phyloP scores from a whole-genome alignment of 805 yeast species.

The Pichia scutulata region DNA sequence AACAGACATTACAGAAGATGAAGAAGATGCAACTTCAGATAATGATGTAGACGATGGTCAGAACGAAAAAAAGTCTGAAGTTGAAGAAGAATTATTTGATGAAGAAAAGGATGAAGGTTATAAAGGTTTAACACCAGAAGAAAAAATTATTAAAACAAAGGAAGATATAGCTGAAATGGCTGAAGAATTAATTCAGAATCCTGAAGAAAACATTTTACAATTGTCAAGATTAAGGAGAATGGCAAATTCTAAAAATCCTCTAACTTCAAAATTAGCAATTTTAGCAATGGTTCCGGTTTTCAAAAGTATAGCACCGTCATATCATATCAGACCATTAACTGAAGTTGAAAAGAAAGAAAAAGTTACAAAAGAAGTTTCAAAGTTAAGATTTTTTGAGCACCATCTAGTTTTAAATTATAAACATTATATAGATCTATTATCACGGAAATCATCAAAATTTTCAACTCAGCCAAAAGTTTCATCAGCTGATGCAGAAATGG shows the following conservation, averaged over 20 bases:
- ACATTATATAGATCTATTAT: constrained; percentile 52
- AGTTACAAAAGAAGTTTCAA: constrained; percentile 76
- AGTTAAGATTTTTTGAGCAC: constrained; percentile 75
- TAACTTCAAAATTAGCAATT: constrained; percentile 62
- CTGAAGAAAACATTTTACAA: constrained; percentile 71
- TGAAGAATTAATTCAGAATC: constrained; percentile 71
- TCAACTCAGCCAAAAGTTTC: constrained; percentile 23
- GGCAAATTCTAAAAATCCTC: constrained; percentile 60
- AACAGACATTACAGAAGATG: constrained; percentile 10
- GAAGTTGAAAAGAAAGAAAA: constrained; percentile 77
- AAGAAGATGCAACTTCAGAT: constrained; percentile 34
- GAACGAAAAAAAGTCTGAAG: constrained; percentile 26
- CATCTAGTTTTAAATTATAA: constrained; percentile 61
- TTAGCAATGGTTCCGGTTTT: constrained; percentile 78
- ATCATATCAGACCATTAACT: constrained; percentile 73
- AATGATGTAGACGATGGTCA: constrained; percentile 45
- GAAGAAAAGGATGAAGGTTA: constrained; percentile 32
- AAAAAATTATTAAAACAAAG: constrained; percentile 52
- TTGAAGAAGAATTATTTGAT: constrained; percentile 50
- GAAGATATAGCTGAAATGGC: constrained; percentile 83
- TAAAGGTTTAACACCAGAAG: constrained; percentile 41
- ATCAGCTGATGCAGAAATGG: constrained; percentile 34
- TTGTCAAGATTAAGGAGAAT: constrained; percentile 62
- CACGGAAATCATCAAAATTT: constrained; percentile 30
- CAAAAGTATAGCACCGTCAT: constrained; percentile 81